These are phyloP conservation scores for Phaffia australis DNA, from an alignment of 768 basidiomycete genomes.

Conservation along the genomic window DNA sequence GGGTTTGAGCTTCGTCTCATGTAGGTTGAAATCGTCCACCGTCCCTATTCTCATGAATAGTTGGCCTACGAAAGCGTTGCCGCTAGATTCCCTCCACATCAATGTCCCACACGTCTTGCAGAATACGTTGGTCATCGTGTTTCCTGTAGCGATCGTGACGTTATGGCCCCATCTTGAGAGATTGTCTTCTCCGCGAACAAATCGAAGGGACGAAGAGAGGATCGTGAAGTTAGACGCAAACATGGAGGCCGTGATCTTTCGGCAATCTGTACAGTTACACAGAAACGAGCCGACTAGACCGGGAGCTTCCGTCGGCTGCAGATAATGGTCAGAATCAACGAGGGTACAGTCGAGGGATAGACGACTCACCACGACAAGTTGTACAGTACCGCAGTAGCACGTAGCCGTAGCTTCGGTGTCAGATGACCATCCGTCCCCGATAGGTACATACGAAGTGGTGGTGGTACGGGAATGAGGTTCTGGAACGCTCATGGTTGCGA, in stretches of 20 bases:
- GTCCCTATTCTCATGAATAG: constrained; percentile 30
- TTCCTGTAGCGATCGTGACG: constrained; percentile 25
- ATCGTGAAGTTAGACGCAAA: constrained; percentile 32
- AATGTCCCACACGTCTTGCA: constrained; percentile 33
- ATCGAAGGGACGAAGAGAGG: constrained; percentile 19
- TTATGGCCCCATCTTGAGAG: constrained; percentile 26
- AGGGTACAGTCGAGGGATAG: not conserved
- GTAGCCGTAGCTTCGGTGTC: constrained; percentile 31
- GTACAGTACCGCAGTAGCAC: constrained; percentile 32
- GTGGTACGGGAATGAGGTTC: too few species aligned
- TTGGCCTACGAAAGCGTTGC: constrained; percentile 27
- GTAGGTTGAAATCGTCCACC: constrained; percentile 20
- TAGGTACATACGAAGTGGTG: too few species aligned
- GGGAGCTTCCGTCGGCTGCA: constrained; percentile 28
- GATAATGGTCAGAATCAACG: not conserved
- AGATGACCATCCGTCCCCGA: constrained; percentile 29
- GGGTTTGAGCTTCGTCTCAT: constrained; percentile 6
- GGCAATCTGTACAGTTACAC: constrained; percentile 34
- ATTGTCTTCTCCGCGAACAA: constrained; percentile 31
- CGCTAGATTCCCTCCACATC: constrained; percentile 27
- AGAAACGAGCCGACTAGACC: constrained; percentile 30
- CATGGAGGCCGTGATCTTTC: constrained; percentile 33
- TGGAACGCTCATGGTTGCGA: too few species aligned
- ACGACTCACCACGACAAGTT: constrained; percentile 28
- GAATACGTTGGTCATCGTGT: constrained; percentile 32